Evolutionary conservation across 2,329 filamentous ascomycete species (phyloP).

Genomic region (Beauveria scarabaeidicola): DNA sequence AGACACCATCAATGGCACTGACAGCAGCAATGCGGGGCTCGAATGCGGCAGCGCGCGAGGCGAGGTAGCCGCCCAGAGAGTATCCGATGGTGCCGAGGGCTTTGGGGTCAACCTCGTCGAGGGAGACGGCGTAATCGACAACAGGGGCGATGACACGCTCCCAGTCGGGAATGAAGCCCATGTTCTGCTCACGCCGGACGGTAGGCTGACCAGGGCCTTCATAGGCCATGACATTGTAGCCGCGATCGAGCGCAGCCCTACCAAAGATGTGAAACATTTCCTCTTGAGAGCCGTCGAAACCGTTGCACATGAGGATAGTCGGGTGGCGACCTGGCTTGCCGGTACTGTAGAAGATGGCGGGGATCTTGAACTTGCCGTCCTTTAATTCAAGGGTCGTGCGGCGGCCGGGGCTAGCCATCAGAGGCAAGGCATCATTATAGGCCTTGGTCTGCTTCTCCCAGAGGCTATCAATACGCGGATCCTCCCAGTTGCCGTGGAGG

Average conservation of each 20-base stretch:
- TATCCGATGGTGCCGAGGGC: conserved; percentile 29
- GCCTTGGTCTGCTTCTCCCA: conserved; percentile 28
- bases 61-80: conserved; percentile 34
- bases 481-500: conserved; percentile 30
- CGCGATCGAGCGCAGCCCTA: conserved; percentile 27
- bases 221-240: conserved; percentile 34
- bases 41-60: conserved; percentile 33
- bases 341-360: conserved; percentile 27
- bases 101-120: conserved; percentile 21
- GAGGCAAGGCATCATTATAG: conserved; percentile 30
- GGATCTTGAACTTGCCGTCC: conserved; percentile 24
- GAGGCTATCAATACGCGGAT: conserved; percentile 30
- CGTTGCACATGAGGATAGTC: conserved; percentile 33
- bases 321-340: conserved; percentile 19
- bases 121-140: conserved; percentile 28
- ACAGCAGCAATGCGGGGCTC: conserved; percentile 34
- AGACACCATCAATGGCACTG: conserved; percentile 32
- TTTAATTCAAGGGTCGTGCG: conserved; percentile 24
- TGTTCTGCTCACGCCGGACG: conserved; percentile 30
- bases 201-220: conserved; percentile 38
- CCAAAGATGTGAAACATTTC: conserved; percentile 32
- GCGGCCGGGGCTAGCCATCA: conserved; percentile 27
- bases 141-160: conserved; percentile 31
- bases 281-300: conserved; percentile 36
- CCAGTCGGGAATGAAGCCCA: conserved; percentile 38